Base-by-base conservation (phyloP, 2,329 filamentous ascomycete species). In the Fusarium virguliforme region DNA sequence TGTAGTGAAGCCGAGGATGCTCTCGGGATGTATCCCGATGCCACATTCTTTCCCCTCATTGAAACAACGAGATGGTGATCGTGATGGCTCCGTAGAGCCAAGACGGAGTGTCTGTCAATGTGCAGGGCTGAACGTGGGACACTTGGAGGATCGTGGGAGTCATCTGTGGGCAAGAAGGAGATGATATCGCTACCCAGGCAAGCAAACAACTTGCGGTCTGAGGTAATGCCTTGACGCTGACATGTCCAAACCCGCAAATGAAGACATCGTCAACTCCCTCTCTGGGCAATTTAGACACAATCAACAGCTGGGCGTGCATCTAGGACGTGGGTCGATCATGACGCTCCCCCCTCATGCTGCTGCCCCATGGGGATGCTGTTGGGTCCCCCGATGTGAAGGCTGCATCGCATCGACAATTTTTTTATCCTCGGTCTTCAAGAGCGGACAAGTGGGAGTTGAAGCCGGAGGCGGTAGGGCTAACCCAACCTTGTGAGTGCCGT, bases 401-500 rank as follows among this genome's bases (percentile, higher is more conserved):
- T 54, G 18, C 18, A 34, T 54, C 32, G 18, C 28, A 54, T 54
- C 32, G 50, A 12, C 28, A 34, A 50, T 34, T 13, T 50, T 50
- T 6, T 37, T 40, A 60, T 41, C 50, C 55, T 68, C 60, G 68
- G 64, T 54, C 50, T 26, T 62, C 22, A 48, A 53, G 15, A n/a
- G 41, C 55, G 60, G 68, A 68, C 55, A 65, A 68, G 60, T 53
- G 64, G 64, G 48, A 65, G 26, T 38, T 46, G 28, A 37, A 35
- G n/a, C 32, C 26, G 37, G 59, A 55, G 46, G 38, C 34, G 34
- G 38, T 53, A 60, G 57, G 57, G 57, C 57, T 60, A 60, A 40
- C 32, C 38, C 38, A 60, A 51, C 40, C 43, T 46, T 46, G 32
- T 64, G n/a, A 54, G 61, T 51, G 59, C 35, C 24, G 53, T 50